Evolutionary conservation across 768 basidiomycete genomes (phyloP), one percentile per base, ranked within the genome.

Genomic region (Lyophyllum shimeji): DNA sequence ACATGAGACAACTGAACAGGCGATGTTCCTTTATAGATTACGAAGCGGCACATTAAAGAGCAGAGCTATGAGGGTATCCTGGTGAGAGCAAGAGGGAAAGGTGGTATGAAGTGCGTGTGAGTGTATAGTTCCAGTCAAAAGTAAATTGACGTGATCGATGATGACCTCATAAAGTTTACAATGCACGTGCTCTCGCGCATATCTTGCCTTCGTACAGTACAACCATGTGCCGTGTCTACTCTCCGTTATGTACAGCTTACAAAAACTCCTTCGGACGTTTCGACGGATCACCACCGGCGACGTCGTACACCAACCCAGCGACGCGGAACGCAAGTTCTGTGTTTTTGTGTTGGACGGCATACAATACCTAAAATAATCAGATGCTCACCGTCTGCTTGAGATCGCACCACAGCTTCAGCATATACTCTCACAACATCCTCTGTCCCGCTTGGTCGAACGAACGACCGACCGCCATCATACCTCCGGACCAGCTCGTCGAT

Each of bases 341-440:
- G 20, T 25, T 40, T 53, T 57, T 55, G 25, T 51, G 18, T 45
- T 13, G 15, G n/a, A 17, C 18, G 47, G 23, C 5, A 33, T 33
- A 31, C 27, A 18, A 29, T 46, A 15, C 9, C 11, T 7, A 24
- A 48, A 34, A n/a, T 5, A 11, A 18, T 9, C 20, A 17, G 18
- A 24, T 9, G 17, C 53, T 52, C 61, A 97, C 96, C 90, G 69
- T 95, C 93, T 18, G 90, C 93, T 62, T 89, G 86, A 13, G 81
- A 71, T 57, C 81, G 83, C 40, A 83, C 74, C 45, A 76, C 78
- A 1, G 97, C 96, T 70, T 99, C 97, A 1, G 95, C 97, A 67
- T 98, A 99, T 15, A 99, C 95, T 56, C 97, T 82, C 6, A 99
- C 97, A 23, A 96, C 95, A 65, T 99, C 95, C 70, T 99, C 97